Evolutionary conservation across 208 protist genomes (phyloP).

Genomic region (Leishmania mexicana): DNA sequence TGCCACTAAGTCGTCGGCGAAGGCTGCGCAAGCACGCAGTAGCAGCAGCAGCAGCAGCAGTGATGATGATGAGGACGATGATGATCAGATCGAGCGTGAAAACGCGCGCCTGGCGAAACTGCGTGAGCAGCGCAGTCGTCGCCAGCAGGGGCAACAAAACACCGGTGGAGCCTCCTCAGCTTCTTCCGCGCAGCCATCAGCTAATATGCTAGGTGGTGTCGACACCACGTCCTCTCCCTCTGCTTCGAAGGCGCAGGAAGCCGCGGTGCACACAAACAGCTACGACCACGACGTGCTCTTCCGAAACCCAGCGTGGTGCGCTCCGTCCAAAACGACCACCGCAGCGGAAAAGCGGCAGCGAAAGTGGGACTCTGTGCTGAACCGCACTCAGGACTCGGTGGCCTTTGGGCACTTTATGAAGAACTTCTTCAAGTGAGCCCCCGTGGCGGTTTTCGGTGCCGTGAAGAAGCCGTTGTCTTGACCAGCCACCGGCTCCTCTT

Average conservation of each 20-base stretch:
- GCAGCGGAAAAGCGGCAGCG: conserved; percentile 34
- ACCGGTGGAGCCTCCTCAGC: not conserved
- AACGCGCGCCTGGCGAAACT: conserved; percentile 51
- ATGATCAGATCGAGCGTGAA: conserved; percentile 57
- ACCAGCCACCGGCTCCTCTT: not conserved
- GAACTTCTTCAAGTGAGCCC: conserved; percentile 59
- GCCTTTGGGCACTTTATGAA: conserved; percentile 70
- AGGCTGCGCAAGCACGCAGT: not conserved
- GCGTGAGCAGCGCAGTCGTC: conserved; percentile 32
- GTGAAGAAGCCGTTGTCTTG: not conserved
- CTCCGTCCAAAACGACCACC: conserved; percentile 4
- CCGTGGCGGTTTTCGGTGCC: not conserved
- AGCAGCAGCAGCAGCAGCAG: conserved; percentile 24
- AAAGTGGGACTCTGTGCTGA: conserved; percentile 60
- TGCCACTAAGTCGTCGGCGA: not conserved
- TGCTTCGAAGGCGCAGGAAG: not conserved
- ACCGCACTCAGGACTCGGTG: conserved; percentile 53
- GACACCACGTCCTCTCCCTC: not conserved
- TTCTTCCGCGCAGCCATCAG: not conserved
- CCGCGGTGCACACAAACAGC: conserved; percentile 18
- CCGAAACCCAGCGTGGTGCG: conserved; percentile 52
- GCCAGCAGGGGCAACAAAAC: conserved; percentile 16
- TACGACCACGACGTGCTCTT: conserved; percentile 81
- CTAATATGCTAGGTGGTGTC: not conserved
- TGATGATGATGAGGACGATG: conserved; percentile 47